Evolutionary conservation across 176 grass and related monocot species (phyloP).

Genomic region (Leersia perrieri): DNA sequence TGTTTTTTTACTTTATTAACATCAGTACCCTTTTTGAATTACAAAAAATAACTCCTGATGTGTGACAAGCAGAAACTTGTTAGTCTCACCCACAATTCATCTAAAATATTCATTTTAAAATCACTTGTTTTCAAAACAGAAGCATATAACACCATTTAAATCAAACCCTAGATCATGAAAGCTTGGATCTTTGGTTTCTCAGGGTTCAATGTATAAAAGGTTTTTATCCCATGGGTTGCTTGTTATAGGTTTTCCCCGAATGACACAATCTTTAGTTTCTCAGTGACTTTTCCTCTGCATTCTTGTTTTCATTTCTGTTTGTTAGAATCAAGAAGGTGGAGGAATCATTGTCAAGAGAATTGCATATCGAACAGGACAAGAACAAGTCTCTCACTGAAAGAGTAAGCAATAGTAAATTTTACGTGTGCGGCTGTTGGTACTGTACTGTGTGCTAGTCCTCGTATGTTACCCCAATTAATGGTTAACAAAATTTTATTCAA

Average conservation of each 20-base stretch:
- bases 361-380: conserved; percentile 58
- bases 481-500: conserved; percentile 15
- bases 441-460: neutral
- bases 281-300: neutral
- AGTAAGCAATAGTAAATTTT: conserved; percentile 49
- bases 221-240: neutral
- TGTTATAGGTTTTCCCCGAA: neutral
- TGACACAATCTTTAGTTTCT: neutral
- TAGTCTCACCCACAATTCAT: neutral
- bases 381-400: conserved; percentile 60
- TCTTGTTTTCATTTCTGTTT: neutral
- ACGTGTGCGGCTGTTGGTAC: neutral
- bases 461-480: neutral
- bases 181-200: neutral
- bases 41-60: neutral
- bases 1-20: neutral
- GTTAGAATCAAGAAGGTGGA: conserved; percentile 24
- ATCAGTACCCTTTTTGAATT: no score
- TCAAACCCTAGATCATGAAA: neutral
- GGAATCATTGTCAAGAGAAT: conserved; percentile 41
- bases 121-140: neutral
- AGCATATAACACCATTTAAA: neutral
- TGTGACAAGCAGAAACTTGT: neutral
- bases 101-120: neutral
- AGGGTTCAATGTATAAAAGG: neutral